Evolutionary conservation across 75 land plant species (phyloP).

Genomic region (Sequoia sempervirens): DNA sequence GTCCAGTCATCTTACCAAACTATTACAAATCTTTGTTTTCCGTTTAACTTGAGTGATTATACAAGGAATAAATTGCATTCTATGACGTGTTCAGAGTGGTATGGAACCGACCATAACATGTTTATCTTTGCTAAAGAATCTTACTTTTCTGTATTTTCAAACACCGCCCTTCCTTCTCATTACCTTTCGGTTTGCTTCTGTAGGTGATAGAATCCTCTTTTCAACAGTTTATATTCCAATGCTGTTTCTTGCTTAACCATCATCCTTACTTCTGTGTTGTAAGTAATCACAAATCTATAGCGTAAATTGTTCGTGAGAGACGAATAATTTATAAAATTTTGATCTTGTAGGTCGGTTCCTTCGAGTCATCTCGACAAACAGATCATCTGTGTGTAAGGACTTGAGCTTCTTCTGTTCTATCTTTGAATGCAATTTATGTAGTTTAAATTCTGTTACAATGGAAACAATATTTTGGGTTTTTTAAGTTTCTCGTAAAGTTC

Average conservation of each 20-base stretch:
- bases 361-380: neutral
- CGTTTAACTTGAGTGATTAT: neutral
- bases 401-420: neutral
- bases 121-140: neutral
- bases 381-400: neutral
- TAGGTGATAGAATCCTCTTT: neutral
- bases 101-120: neutral
- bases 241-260: neutral
- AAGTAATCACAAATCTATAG: neutral
- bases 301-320: neutral
- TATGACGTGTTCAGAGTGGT: neutral
- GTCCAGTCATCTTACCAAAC: neutral
- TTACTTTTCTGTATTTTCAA: neutral
- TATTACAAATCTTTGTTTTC: neutral
- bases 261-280: neutral
- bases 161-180: neutral
- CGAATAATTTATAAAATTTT: neutral
- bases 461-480: neutral
- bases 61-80: neutral
- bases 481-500: neutral
- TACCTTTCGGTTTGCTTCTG: neutral
- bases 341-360: neutral
- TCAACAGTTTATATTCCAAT: neutral
- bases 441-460: neutral
- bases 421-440: neutral